Base-by-base conservation (phyloP, 2,329 filamentous ascomycete genomes). In the Clonostachys byssicola region DNA sequence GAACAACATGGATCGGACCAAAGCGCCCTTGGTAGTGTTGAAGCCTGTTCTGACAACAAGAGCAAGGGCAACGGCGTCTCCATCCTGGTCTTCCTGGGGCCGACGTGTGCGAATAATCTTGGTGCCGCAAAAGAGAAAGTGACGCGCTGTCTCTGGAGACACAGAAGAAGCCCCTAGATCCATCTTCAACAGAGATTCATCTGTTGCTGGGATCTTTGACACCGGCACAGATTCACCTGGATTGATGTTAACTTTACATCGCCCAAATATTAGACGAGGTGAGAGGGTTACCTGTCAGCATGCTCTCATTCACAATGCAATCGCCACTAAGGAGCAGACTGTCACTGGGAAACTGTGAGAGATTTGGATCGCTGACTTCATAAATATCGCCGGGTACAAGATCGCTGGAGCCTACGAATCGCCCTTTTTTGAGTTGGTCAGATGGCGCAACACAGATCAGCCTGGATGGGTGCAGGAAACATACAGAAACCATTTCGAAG, bases 291-390 rank as follows among this genome's bases (percentile, higher is more conserved):
- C 23, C 23, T 66, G 36, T 43, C 35, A 99, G 80, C 94, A 99
- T 99, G 69, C 94, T 97, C 68, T 99, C 94, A 60, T 99, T 99
- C 54, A 99, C 92, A 52, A 99, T 97, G 60, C 92, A 96, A 67
- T 99, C 95, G 39, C 94, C 95, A 45, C 89, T 89, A 1, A 99
- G 77, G 6, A 99, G 72, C 34, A 99, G 72, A 64, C 92, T 95
- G 65, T 99, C 94, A 59, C 89, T 94, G 1, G 94, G 94, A 52
- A 97, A 88, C 56, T 95, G 89, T 5, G 81, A 81, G 23, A 99
- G 74, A 14, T 86, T 90, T 3, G 94, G 94, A 64, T 99, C 95
- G 48, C 92, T 96, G 44, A 99, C 81, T 72, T 99, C 94, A 67
- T 96, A 99, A 7, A 99, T 85, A 63, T 99, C 94, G 34, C 94